Base-by-base conservation (phyloP, 2,329 filamentous ascomycete genomes). In the Penicillium aurantiogriseum region DNA sequence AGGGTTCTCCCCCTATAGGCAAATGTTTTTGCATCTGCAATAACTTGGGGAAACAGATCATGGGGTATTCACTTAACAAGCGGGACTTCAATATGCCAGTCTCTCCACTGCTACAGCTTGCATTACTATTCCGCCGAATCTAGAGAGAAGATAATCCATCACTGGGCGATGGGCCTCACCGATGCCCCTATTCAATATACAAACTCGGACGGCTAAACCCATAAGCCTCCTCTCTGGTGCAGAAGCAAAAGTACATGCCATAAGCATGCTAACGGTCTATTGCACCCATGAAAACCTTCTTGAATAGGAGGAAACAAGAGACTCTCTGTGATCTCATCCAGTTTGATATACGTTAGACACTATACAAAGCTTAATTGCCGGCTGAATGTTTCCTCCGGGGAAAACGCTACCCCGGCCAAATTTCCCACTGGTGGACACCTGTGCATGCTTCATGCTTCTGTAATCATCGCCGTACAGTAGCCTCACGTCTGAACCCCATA, bases 321-420 rank as follows among this genome's bases (percentile, higher is more conserved):
- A 29, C n/a, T 29, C 15, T 4, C 7, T 17, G 17, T 35, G 35
- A n/a, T 27, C 35, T 29, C 21, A 23, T 47, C 42, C n/a, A 54
- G 57, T 60, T 56, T 46, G 54, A 60, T 59, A 62, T 65, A 61
- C 62, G 59, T 57, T 52, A 21, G 8, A 47, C 7, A 35, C 39
- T 17, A 8, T 19, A 13, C 3, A 35, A 51, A 27, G 45, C 50
- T 51, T 43, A 59, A 60, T 66, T 54, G 51, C 57, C 66, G 67
- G 67, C 63, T 70, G 67, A 70, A 67, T 51, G 65, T 67, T 69
- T 66, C 56, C 33, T 62, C 58, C 63, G 67, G 69, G 69, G 67
- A 71, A 67, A 71, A 71, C 64, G 58, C 68, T 71, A 62, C 68
- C 69, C 69, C 69, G 68, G 67, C 43, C 58, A 52, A 61, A 39